Conservation (phyloP, 2,329 filamentous ascomycete genomes). For the Lachnellula willkommii region DNA sequence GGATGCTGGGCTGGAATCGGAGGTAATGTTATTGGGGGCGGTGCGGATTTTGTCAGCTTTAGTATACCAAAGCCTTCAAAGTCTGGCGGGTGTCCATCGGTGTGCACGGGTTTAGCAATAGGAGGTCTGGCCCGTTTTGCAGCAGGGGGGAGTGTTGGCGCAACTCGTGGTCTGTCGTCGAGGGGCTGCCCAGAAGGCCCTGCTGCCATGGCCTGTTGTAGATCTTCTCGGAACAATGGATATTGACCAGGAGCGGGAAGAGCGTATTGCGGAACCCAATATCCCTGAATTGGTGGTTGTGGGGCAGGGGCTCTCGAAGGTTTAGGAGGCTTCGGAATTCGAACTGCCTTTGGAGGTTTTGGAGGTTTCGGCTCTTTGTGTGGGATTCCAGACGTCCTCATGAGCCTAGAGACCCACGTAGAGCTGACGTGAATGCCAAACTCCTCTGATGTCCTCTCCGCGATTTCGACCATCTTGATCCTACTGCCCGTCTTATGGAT, state of each 20-base stretch:
- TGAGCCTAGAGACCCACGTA: neutral
- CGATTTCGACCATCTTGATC: neutral
- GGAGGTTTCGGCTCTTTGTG: neutral
- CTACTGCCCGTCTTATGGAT: neutral
- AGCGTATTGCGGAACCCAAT: neutral
- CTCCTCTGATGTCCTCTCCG: neutral
- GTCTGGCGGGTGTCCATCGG: neutral
- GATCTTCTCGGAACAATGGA: neutral
- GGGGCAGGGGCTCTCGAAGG: neutral
- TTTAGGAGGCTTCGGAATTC: neutral
- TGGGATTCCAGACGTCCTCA: neutral
- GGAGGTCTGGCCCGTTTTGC: neutral
- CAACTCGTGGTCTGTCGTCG: neutral
- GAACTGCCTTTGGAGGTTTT: neutral
- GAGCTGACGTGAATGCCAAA: neutral
- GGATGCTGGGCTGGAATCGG: neutral
- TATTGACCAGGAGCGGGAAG: neutral
- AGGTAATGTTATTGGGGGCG: neutral
- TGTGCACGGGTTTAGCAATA: neutral
- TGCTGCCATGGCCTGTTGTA: neutral
- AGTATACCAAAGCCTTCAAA: neutral
- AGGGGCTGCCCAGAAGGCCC: neutral
- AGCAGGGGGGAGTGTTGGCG: neutral
- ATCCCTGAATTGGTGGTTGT: neutral
- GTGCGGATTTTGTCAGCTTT: neutral